phyloP scores from a whole-genome alignment of 2,329 filamentous ascomycete genomes.

The Rhexocercosporidium sp. region DNA sequence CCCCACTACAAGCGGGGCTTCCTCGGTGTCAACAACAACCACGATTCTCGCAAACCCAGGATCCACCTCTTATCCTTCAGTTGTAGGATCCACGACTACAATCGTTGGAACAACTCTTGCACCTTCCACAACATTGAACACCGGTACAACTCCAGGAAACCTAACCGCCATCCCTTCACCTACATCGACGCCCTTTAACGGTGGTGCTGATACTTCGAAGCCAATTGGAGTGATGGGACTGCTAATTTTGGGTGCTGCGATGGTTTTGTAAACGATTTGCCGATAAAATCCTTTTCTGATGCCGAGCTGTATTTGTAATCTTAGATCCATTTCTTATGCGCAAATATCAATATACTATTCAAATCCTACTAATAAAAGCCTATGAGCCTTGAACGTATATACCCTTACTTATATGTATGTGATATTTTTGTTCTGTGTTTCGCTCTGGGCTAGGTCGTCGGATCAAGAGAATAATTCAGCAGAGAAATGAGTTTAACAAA shows the following conservation, averaged over 20 bases:
- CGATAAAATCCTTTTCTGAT: not conserved
- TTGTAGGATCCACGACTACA: not conserved
- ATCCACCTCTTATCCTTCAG: not conserved
- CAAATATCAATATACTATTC: not conserved
- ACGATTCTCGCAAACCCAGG: not conserved
- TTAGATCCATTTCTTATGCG: not conserved
- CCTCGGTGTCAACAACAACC: not conserved
- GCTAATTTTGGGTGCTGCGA: constrained; percentile 5
- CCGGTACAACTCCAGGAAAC: not conserved
- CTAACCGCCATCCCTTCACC: not conserved
- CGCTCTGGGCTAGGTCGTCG: no score
- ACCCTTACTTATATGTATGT: no score
- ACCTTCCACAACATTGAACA: not conserved
- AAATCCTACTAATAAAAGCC: no score
- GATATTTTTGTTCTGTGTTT: no score
- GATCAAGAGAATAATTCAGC: no score
- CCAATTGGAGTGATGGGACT: not conserved
- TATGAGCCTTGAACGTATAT: no score
- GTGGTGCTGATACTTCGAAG: constrained; percentile 4
- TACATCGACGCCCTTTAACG: not conserved
- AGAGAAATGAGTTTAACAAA: no score
- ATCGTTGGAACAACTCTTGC: no score
- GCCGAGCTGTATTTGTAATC: not conserved
- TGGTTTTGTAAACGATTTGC: constrained; percentile 1
- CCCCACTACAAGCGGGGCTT: not conserved